Evolutionary conservation across 129 eudicot species (phyloP), one percentile per base, ranked within the genome.

Genomic region (Saposhnikovia divaricata): DNA sequence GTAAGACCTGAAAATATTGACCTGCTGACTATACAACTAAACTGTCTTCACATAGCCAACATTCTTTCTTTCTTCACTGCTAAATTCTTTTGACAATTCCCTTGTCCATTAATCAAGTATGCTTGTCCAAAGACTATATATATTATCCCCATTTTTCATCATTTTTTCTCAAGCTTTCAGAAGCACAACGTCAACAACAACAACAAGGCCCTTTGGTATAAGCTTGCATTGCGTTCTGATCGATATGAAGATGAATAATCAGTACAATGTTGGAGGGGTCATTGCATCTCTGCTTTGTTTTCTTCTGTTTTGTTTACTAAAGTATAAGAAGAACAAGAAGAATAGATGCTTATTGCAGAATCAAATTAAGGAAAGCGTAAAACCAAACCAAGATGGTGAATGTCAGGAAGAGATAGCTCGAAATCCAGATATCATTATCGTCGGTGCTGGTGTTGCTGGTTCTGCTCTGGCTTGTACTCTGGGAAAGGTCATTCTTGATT

Each of bases 391-490:
- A 31, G 3, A 12, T 68, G 43, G 43, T 68, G 73, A 68, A 68
- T 68, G 69, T 68, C 73, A 14, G 39, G 73, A 68, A 68, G 73
- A 31, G 42, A 68, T 31, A 27, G 73, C 39, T 9, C 73, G 73
- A 31, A 68, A 68, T 68, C 73, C 73, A 31, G 73, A 68, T 68
- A 31, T 68, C 23, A 68, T 68, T 0, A 68, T 68, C 18, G 73
- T 68, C 3, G 73, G 73, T 68, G 73, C 73, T 68, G 73, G 73
- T 68, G 73, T 68, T 31, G 73, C 73, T 68, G 73, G 73, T 68
- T 68, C 73, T 68, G 73, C 73, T 68, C 73, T 68, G 73, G 73
- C 73, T 68, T 68, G 73, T 31, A 68, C 73, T 31, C 73, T 68
- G 14, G 73, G 73, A 68, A 68, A 68, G 73, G 73, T 68, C 43